Evolutionary conservation across 441 rosid genomes (phyloP).

Genomic region (Biscutella laevigata): DNA sequence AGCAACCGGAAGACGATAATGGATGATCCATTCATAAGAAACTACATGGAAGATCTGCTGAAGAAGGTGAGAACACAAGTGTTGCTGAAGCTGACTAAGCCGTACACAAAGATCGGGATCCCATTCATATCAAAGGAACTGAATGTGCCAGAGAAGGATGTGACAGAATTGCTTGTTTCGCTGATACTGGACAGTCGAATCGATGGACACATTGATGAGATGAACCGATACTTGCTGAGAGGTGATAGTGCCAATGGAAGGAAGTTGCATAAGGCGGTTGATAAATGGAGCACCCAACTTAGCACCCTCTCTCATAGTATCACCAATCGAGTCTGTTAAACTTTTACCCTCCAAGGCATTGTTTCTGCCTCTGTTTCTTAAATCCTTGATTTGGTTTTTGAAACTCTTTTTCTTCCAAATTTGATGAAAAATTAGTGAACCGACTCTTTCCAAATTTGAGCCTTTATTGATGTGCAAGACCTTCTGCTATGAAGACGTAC

Average conservation of each 20-base stretch:
- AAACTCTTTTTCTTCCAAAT: too few relatives aligned
- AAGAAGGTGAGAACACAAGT: conserved; percentile 98
- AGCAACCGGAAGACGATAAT: conserved; percentile 89
- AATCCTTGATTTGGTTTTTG: too few relatives aligned
- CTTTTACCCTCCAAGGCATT: too few relatives aligned
- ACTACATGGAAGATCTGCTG: conserved; percentile 91
- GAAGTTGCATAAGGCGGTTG: conserved; percentile 82
- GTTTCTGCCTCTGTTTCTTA: too few relatives aligned
- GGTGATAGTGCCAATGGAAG: conserved; percentile 92
- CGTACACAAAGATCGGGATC: conserved; percentile 87
- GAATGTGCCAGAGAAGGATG: conserved; percentile 92
- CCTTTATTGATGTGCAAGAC: too few relatives aligned
- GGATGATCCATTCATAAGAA: conserved; percentile 95
- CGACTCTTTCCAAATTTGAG: too few relatives aligned
- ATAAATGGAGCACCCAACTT: conserved; percentile 94
- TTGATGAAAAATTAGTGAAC: too few relatives aligned
- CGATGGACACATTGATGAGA: conserved; percentile 96
- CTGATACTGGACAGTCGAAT: conserved; percentile 85
- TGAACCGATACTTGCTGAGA: conserved; percentile 81
- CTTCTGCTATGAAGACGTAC: too few relatives aligned
- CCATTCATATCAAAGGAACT: conserved; percentile 96
- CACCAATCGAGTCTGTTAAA: conserved; percentile 63
- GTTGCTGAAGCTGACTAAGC: conserved; percentile 90
- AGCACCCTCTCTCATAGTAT: conserved; percentile 57
- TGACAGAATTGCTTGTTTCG: conserved; percentile 82